Conservation (phyloP, 2,329 filamentous ascomycete genomes). For the Beauveria caledonica region DNA sequence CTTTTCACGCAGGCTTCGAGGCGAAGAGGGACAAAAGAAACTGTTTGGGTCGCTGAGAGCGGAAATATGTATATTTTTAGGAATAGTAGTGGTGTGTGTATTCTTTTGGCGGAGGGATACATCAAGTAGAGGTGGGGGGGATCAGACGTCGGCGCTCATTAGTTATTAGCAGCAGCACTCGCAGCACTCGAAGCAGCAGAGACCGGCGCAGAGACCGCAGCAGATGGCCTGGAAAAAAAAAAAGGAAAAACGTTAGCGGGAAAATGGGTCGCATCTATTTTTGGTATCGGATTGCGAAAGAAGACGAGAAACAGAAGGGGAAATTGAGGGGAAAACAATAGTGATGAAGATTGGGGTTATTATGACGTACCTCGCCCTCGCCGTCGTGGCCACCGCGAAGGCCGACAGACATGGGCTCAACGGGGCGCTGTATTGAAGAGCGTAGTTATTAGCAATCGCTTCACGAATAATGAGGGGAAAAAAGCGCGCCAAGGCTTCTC, state of each 20-base stretch:
- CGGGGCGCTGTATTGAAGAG: conserved; percentile 20
- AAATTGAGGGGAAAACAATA: background rate
- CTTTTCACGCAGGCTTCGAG: background rate
- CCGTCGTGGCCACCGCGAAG: conserved; percentile 26
- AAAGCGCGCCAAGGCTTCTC: too few species aligned
- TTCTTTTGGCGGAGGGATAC: background rate
- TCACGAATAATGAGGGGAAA: too few species aligned
- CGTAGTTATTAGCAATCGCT: background rate
- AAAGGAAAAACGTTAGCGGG: conserved; percentile 8
- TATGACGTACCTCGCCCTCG: conserved; percentile 26
- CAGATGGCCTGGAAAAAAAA: conserved; percentile 25
- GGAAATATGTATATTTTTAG: background rate
- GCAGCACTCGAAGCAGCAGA: conserved; percentile 31
- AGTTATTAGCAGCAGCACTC: conserved; percentile 22
- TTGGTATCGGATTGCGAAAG: background rate
- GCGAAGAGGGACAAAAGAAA: background rate
- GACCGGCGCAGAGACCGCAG: conserved; percentile 32
- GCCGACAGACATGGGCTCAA: conserved; percentile 27
- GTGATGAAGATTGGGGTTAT: conserved; percentile 8
- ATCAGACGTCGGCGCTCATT: background rate
- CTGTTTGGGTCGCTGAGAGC: background rate
- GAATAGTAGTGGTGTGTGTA: background rate
- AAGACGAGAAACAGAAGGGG: background rate
- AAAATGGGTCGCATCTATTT: background rate
- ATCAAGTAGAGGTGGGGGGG: background rate